Base-by-base conservation (phyloP, 768 basidiomycete species). In the Strobilomyces dryophilus region DNA sequence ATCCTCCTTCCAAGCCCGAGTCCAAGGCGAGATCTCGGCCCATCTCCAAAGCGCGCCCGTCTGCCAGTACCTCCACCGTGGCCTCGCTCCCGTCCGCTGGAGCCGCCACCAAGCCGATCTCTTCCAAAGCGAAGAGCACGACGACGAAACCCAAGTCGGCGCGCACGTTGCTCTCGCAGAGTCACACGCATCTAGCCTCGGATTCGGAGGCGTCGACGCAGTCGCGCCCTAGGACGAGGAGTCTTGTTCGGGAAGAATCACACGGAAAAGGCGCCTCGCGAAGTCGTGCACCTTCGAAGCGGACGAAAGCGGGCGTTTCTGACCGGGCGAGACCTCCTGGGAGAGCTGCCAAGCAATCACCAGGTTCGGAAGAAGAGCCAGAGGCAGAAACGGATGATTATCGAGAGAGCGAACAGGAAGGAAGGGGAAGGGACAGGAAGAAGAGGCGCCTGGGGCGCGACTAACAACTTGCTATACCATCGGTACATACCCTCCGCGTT, bases 371-470 rank as follows among this genome's bases (percentile, higher is more conserved):
- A 20, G 57, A 47, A 45, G 57, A 57, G 32, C 41, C 8, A 6
- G 57, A 52, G 29, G 47, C 40, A 8, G 56, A 47, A 6, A 35
- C 39, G 6, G 56, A 59, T 2, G 53, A 51, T 1, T n/a, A 54
- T 11, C 47, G 36, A n/a, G 57, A 50, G 3, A 63, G 56, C 1
- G 60, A 60, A 4, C 47, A 29, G 8, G 59, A 55, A 31, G 50
- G 10, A 48, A 50, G 64, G 12, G 67, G 66, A 12, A 58, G 67
- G 10, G 60, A 50, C 5, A 57, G 63, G 45, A 69, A 69, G 67
- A 71, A 49, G 58, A 69, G 68, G 43, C 65, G 67, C 3, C 50
- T 69, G 4, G 57, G 42, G 17, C 52, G 52, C 10, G 41, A 14
- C 32, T 63, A 44, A 60, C 10, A 24, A 6, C 21, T 24, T 41